Evolutionary conservation across 75 land plant genomes (phyloP).

Genomic region (Cunninghamia lanceolata): DNA sequence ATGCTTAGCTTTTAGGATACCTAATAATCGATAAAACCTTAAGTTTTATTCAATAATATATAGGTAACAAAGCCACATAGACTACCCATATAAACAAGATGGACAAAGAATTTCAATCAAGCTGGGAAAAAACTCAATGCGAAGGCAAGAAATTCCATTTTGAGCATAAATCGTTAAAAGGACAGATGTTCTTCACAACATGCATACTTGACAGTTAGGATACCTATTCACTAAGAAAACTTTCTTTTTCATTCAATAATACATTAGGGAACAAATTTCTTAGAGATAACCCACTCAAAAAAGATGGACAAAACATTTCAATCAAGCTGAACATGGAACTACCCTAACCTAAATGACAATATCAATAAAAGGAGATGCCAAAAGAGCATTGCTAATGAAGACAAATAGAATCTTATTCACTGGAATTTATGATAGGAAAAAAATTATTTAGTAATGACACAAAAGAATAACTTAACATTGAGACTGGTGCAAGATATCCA

Average conservation of each 20-base stretch:
- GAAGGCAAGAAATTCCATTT: neutral
- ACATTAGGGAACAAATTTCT: neutral
- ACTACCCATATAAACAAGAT: neutral
- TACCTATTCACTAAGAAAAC: neutral
- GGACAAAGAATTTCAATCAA: neutral
- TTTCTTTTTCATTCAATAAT: neutral
- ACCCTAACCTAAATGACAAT: neutral
- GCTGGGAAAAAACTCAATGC: neutral
- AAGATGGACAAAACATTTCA: neutral
- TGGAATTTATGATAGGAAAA: conserved; percentile 86
- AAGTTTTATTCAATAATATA: neutral
- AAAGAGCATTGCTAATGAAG: neutral
- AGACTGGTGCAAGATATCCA: conserved; percentile 92
- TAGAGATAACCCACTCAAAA: neutral
- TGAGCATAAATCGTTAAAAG: neutral
- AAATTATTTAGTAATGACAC: conserved; percentile 89
- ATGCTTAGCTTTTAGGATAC: neutral
- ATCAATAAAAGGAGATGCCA: neutral
- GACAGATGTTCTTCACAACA: neutral
- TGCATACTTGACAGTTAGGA: neutral
- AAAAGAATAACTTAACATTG: conserved; percentile 93
- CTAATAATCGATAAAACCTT: neutral
- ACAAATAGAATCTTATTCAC: conserved; percentile 24
- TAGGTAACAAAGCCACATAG: neutral
- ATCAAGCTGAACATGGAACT: neutral